Base-by-base conservation (phyloP, 805 yeast genomes). In the Pichia nakasei region DNA sequence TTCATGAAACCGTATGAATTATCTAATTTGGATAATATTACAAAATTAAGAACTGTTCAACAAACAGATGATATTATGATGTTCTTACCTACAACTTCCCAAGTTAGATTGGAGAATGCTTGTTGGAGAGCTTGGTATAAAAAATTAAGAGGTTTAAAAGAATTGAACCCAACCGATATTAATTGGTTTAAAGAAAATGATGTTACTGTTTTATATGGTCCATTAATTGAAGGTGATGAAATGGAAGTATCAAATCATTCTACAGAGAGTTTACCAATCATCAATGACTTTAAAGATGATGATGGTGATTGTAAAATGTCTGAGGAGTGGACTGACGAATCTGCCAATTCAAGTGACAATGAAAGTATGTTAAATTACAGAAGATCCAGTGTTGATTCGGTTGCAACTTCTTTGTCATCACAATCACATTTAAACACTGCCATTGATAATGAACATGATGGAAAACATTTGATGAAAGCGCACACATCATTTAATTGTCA, bases 51-150 rank as follows among this genome's bases (percentile, higher is more conserved):
- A 34, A 41, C 43, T 2, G 51, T 51, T 34, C 53, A 53, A 35
- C 57, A 51, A 35, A 61, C 60, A 6, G 68, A 64, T 41, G 65
- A 59, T 45, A 43, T 64, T 22, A 61, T 56, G 59, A 45, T 60
- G 31, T 50, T 64, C 26, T 42, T 64, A 27, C 68, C 68, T 11
- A 59, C 61, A 20, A 64, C 68, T 1, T 56, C 65, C 1, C 53
- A 64, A 2, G 48, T 52, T 26, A 64, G 95, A 39, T 66, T 85
- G 37, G 89, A 85, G 57, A 85, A 85, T 56, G 91, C 96, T 15
- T 73, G 85, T 40, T 91, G 97, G 97, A 74, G 97, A 58, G 87
- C 95, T 18, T 91, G 97, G 97, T 83, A 91, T 13, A 88, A 89
- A 64, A 72, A 85, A 41, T 75, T 82, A 52, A 73, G 75, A 51